phyloP scores from a whole-genome alignment of 108 stramenopile genomes.

The Nannochloropsis granulata region DNA sequence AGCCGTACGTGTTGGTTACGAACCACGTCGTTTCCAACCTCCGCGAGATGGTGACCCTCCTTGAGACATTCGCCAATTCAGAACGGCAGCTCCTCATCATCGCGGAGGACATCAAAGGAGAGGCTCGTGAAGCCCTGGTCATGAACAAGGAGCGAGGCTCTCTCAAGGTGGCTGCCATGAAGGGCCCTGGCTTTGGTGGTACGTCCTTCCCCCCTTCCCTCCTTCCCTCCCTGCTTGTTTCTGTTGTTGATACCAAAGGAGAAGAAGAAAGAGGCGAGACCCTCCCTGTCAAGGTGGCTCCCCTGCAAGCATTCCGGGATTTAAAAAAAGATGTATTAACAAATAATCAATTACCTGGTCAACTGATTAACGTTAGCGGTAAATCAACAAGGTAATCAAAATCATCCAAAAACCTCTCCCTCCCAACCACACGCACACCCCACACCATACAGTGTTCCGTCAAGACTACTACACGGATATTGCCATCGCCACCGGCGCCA shows the following conservation, averaged over 20 bases:
- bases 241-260: not conserved
- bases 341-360: too few species aligned
- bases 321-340: too few species aligned
- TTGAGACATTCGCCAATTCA: slow-evolving; percentile 83
- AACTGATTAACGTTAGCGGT: too few species aligned
- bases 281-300: too few species aligned
- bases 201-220: slow-evolving; percentile 15
- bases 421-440: not conserved
- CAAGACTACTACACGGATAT: slow-evolving; percentile 89
- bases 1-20: slow-evolving; percentile 56
- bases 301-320: too few species aligned
- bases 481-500: slow-evolving; percentile 90
- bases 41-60: slow-evolving; percentile 78
- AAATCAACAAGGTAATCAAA: too few species aligned
- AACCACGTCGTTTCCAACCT: slow-evolving; percentile 83
- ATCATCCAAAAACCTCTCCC: not conserved
- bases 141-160: slow-evolving; percentile 97
- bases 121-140: slow-evolving; percentile 84
- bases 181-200: slow-evolving; percentile 87
- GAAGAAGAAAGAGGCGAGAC: too few species aligned
- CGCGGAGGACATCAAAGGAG: slow-evolving; percentile 91
- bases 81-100: slow-evolving; percentile 85
- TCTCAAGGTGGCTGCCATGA: slow-evolving; percentile 82
- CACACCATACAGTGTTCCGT: slow-evolving; percentile 15
- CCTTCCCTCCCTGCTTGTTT: not conserved